Conservation (phyloP, 345 rosid species). For the Melaleuca quinquenervia region DNA sequence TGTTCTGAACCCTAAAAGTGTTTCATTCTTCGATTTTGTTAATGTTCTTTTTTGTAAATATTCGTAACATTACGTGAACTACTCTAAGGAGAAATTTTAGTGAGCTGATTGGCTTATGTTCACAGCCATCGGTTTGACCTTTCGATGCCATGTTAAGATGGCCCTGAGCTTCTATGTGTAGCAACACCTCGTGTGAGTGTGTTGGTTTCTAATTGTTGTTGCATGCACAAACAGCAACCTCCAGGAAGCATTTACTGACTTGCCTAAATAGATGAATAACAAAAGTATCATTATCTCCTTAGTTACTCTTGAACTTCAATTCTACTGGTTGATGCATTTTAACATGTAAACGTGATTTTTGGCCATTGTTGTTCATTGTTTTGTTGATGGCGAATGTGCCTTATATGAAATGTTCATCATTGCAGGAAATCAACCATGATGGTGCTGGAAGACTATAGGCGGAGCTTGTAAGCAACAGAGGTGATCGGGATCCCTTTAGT, state of each 20-base stretch:
- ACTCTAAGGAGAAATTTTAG: neutral
- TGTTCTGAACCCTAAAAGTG: neutral
- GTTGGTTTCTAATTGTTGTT: neutral
- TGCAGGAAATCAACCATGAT: slow-evolving; percentile 97
- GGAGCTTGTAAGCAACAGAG: slow-evolving; percentile 92
- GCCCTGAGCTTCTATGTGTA: neutral
- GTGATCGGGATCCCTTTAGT: slow-evolving; percentile 23
- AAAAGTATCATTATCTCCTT: neutral
- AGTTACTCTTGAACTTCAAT: too few relatives aligned
- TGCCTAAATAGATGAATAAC: neutral
- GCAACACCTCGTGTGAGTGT: neutral
- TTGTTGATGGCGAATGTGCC: neutral
- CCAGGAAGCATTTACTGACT: neutral
- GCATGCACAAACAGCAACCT: neutral
- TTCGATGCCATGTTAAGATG: neutral
- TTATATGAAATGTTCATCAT: neutral
- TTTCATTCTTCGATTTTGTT: neutral
- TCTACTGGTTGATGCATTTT: neutral
- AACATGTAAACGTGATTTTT: neutral
- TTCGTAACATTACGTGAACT: neutral
- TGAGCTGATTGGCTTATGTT: neutral
- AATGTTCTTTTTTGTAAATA: neutral
- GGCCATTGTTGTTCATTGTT: neutral
- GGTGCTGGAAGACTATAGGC: slow-evolving; percentile 98
- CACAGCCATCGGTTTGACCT: neutral